phyloP scores from a whole-genome alignment of 139 green algal species.

The Volvox reticuliferus region DNA sequence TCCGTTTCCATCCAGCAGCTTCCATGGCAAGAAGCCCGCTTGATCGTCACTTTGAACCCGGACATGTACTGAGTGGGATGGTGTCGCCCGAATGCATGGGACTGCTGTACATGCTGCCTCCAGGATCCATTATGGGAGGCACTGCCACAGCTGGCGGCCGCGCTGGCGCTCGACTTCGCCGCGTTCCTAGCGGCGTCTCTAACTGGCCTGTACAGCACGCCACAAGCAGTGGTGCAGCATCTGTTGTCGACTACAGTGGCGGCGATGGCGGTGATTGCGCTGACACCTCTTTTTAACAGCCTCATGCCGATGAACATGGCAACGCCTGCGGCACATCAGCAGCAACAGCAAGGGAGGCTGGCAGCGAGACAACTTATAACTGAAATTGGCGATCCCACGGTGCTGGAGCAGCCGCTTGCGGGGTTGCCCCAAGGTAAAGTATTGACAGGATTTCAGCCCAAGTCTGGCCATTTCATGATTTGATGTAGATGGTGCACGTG shows the following conservation, averaged over 20 bases:
- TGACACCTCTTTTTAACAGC: conserved; percentile 17
- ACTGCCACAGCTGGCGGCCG: neutral
- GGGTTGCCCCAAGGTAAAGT: neutral
- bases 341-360: neutral
- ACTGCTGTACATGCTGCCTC: too few relatives aligned
- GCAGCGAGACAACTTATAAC: neutral
- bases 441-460: too few relatives aligned
- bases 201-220: neutral
- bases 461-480: too few relatives aligned
- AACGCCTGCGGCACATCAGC: neutral
- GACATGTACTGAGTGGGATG: too few relatives aligned
- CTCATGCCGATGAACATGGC: neutral
- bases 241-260: conserved; percentile 2
- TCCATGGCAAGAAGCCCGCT: too few relatives aligned
- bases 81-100: too few relatives aligned
- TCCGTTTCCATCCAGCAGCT: too few relatives aligned
- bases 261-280: neutral
- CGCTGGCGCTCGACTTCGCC: conserved; percentile 25
- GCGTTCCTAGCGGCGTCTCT: neutral
- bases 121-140: conserved; percentile 19
- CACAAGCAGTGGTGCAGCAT: neutral
- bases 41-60: too few relatives aligned
- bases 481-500: too few relatives aligned
- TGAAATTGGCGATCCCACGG: neutral
- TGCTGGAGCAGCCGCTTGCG: neutral